These are phyloP conservation scores for Arxiozyma telluris DNA, from an alignment of 1,139 yeast genomes.

Conservation along the genomic window DNA sequence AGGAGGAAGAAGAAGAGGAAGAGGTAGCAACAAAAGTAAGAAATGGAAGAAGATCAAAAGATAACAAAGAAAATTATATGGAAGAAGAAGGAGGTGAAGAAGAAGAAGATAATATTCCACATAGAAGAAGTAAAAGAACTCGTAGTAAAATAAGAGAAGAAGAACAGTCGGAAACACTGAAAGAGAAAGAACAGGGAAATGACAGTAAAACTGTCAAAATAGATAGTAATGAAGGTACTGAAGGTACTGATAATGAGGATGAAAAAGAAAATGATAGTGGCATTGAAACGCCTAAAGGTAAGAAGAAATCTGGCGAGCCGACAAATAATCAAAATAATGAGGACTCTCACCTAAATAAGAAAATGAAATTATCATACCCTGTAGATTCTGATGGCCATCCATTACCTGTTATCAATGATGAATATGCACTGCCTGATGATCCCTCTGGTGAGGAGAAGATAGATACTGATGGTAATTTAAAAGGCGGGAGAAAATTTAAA, in stretches of 20 bases:
- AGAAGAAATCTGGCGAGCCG: constrained; percentile 10
- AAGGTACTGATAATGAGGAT: constrained; percentile 10
- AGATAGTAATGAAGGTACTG: constrained; percentile 1
- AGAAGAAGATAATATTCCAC: constrained; percentile 16
- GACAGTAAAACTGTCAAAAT: background rate
- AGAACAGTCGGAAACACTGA: background rate
- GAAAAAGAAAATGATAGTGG: constrained; percentile 17
- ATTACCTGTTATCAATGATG: constrained; percentile 61
- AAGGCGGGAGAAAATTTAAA: constrained; percentile 70
- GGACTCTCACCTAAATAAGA: background rate
- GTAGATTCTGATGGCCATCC: constrained; percentile 38
- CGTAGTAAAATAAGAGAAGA: constrained; percentile 2
- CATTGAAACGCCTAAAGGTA: constrained; percentile 1
- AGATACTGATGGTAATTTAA: constrained; percentile 54
- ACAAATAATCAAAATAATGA: constrained; percentile 11
- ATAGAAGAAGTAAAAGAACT: constrained; percentile 17
- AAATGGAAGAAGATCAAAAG: background rate
- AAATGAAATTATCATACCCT: constrained; percentile 13
- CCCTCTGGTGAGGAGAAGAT: constrained; percentile 73
- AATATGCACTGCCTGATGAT: constrained; percentile 73
- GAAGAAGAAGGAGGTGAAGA: background rate
- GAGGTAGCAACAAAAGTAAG: background rate
- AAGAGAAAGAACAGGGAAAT: background rate
- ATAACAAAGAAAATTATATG: background rate
- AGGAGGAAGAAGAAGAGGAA: constrained; percentile 8